Base-by-base conservation (phyloP, 1,284 basidiomycete species). In the Cryptococcus sp. region DNA sequence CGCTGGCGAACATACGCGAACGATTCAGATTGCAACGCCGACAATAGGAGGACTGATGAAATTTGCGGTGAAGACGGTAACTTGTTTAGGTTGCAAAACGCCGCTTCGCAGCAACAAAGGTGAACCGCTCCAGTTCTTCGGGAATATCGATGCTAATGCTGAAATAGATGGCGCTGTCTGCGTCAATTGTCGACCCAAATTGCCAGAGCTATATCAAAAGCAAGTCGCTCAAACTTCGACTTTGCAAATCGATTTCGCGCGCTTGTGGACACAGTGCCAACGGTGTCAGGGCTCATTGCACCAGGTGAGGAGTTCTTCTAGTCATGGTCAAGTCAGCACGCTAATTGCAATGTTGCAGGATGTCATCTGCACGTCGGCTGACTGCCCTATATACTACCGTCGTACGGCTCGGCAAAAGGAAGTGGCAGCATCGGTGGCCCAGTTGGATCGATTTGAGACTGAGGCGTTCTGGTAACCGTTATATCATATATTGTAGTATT, bases 331-430 rank as follows among this genome's bases (percentile, higher is more conserved):
- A 23, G 7, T 15, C n/a, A 16, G 23, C 37, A 8, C 7, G 23
- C 44, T 13, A 6, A 19, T 11, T 29, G n/a, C 16, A 38, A 17
- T 13, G n/a, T 19, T 22, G 23, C 29, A 95, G 87, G 95, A 99
- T 72, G 95, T 98, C 19, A 82, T 99, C 40, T 99, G 95, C 73
- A 91, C 91, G 0, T 95, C 91, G 72, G 94, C 91, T 72, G 95
- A 99, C 78, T 99, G 95, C 67, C 95, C 95, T 0, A 98, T 98
- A 63, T 98, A 94, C 78, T 98, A 98, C 76, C 93, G 95, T 86
- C 82, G 95, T 43, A 96, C 95, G 77, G 95, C 95, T 69, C 87
- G 93, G 6, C 94, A 97, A 75, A 96, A 96, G 74, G 93, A 97
- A 68, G 93, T 94, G 0, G 91, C 91, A 62, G 90, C 94, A 65